phyloP scores from a whole-genome alignment of 1,139 yeast species.

The Sugiyamaella neomexicana region DNA sequence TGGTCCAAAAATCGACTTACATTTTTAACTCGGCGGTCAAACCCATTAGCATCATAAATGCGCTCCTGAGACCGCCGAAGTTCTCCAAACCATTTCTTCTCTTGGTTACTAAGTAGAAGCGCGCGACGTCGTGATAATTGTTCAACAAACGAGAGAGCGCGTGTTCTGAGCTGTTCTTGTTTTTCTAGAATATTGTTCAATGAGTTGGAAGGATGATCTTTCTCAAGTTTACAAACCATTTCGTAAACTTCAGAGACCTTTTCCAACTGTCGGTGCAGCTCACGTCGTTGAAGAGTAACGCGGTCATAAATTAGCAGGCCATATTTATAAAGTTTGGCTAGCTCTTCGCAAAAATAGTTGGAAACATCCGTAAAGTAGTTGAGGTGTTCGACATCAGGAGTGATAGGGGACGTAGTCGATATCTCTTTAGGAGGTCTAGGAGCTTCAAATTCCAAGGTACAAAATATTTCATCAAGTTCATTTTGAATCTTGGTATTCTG shows the following conservation, averaged over 20 bases:
- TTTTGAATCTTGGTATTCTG: background rate
- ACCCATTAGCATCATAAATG: constrained; percentile 26
- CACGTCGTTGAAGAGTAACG: constrained; percentile 39
- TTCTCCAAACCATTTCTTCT: constrained; percentile 49
- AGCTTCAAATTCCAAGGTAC: background rate
- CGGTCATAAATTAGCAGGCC: constrained; percentile 39
- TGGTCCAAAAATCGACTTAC: constrained; percentile 15
- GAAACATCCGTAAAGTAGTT: constrained; percentile 34
- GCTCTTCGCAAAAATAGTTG: constrained; percentile 31
- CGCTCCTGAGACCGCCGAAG: constrained; percentile 37
- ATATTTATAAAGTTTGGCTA: constrained; percentile 35
- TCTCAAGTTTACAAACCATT: background rate
- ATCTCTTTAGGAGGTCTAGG: constrained; percentile 7
- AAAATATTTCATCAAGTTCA: background rate
- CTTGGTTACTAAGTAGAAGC: constrained; percentile 44
- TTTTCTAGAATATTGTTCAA: constrained; percentile 30
- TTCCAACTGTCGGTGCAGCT: constrained; percentile 44
- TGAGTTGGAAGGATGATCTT: constrained; percentile 18
- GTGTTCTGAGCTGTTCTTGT: constrained; percentile 39
- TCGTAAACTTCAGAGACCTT: constrained; percentile 24
- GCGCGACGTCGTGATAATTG: constrained; percentile 35
- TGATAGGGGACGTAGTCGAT: constrained; percentile 14
- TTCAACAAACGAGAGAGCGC: constrained; percentile 39
- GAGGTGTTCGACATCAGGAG: constrained; percentile 29
- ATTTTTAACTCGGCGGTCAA: constrained; percentile 29